Percentiles rank a stretch among this genome's conserved stretches.
phyloP scores from a whole-genome alignment of 2,329 filamentous ascomycete species.

The Diplodia mutila region DNA sequence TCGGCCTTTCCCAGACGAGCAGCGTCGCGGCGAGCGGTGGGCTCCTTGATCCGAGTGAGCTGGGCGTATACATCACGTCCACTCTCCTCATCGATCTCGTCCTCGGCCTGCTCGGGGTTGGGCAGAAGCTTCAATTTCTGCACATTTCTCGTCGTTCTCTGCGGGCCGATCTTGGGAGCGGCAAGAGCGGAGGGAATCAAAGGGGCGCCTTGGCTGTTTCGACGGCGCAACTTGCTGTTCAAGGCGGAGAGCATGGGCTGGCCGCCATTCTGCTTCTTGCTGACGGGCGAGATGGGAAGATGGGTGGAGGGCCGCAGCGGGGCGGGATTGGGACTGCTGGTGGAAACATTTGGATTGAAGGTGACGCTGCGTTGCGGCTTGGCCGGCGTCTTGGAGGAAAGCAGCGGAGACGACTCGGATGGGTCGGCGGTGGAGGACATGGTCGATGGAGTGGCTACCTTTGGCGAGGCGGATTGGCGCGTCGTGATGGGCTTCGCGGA shows the following conservation, averaged over 20 bases:
- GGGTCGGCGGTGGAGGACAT: conserved; percentile 19
- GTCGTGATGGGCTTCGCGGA: conserved; percentile 1
- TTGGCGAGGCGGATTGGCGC: background rate
- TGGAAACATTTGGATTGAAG: conserved; percentile 68
- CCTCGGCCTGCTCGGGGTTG: conserved; percentile 80
- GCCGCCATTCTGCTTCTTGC: conserved; percentile 35
- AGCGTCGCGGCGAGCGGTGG: conserved; percentile 87
- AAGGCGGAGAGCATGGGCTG: conserved; percentile 67
- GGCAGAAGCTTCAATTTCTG: conserved; percentile 98
- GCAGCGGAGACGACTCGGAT: conserved; percentile 42
- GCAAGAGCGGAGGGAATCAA: conserved; percentile 49
- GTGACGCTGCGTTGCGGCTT: conserved; percentile 68
- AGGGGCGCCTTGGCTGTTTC: conserved; percentile 78
- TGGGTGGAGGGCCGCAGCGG: conserved; percentile 38
- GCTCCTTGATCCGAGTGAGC: conserved; percentile 96
- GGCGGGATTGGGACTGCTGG: conserved; percentile 45
- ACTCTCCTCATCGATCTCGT: conserved; percentile 80
- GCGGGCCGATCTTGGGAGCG: conserved; percentile 80
- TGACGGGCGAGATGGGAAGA: conserved; percentile 35
- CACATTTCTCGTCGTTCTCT: conserved; percentile 91
- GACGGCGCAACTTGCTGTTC: conserved; percentile 83
- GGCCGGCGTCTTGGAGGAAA: conserved; percentile 39
- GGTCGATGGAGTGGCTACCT: conserved; percentile 9
- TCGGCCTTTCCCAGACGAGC: conserved; percentile 93
- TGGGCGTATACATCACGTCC: conserved; percentile 96